Conservation (phyloP, 306 rosid genomes). For the Dicorynia guianensis region DNA sequence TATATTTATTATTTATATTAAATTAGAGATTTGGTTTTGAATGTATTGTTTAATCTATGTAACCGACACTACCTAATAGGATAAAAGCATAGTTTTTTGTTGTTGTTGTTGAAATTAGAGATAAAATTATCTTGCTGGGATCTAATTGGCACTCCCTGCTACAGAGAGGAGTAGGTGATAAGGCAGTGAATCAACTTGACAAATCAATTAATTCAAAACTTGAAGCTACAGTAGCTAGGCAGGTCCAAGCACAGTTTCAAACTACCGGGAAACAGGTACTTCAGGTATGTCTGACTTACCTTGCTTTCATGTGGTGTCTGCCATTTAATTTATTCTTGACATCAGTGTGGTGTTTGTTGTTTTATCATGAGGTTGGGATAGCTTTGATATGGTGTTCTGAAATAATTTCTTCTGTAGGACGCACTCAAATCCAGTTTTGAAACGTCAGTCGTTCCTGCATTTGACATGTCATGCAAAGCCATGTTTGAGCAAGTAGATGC, state of each 20-base stretch:
- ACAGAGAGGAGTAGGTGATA: constrained; percentile 97
- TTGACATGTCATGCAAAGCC: constrained; percentile 90
- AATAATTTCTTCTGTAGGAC: constrained; percentile 61
- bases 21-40: no score
- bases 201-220: constrained; percentile 85
- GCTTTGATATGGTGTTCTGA: constrained; percentile 31
- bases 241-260: constrained; percentile 97
- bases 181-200: constrained; percentile 93
- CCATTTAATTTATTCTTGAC: constrained; percentile 16
- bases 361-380: neutral
- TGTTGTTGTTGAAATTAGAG: constrained; percentile 9
- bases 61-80: no score
- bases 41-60: neutral
- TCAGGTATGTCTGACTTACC: constrained; percentile 65
- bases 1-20: constrained; percentile 9
- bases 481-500: constrained; percentile 98
- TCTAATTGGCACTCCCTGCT: constrained; percentile 52
- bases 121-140: constrained; percentile 39
- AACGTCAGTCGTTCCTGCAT: constrained; percentile 80
- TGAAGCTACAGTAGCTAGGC: constrained; percentile 94
- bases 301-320: constrained; percentile 28
- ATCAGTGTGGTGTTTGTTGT: constrained; percentile 11
- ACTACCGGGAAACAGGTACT: constrained; percentile 95
- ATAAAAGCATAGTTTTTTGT: no score
- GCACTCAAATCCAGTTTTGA: constrained; percentile 84